phyloP scores from a whole-genome alignment of 352 stramenopile genomes.

The Phytophthora vignae region DNA sequence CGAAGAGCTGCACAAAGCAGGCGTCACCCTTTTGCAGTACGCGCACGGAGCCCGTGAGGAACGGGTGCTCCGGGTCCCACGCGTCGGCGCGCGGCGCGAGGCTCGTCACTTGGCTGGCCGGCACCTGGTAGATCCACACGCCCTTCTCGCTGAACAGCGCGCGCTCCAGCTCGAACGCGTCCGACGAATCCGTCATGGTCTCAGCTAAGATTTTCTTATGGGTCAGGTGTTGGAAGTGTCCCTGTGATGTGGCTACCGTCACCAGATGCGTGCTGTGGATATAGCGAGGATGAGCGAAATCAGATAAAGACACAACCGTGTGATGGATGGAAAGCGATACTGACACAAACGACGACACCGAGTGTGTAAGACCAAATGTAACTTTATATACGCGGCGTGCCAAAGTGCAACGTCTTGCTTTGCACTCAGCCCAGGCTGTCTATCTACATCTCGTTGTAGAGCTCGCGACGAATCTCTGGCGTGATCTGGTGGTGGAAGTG shows the following conservation, averaged over 20 bases:
- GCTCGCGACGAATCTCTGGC: conserved; percentile 97
- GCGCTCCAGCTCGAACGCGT: conserved; percentile 68
- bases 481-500: conserved; percentile 98
- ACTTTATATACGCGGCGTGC: conserved; percentile 31
- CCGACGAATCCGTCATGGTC: conserved; percentile 26
- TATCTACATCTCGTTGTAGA: conserved; percentile 84
- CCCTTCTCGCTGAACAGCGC: conserved; percentile 75
- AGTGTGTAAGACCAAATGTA: conserved; percentile 29
- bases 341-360: conserved; percentile 4
- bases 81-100: conserved; percentile 79
- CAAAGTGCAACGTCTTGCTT: not conserved
- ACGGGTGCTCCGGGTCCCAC: conserved; percentile 85
- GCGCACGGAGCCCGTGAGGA: conserved; percentile 75
- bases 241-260: conserved; percentile 7
- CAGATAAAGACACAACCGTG: conserved; percentile 1
- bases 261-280: not conserved
- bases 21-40: conserved; percentile 79
- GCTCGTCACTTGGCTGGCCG: conserved; percentile 68
- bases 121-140: conserved; percentile 91
- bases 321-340: not conserved
- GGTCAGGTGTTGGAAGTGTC: not conserved
- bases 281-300: not conserved
- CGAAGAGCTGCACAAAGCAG: conserved; percentile 80
- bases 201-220: conserved; percentile 13
- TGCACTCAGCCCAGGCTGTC: not conserved